Evolutionary conservation across 1,284 basidiomycete genomes (phyloP), one percentile per base, ranked within the genome.

Genomic region (Trametes hirsuta): DNA sequence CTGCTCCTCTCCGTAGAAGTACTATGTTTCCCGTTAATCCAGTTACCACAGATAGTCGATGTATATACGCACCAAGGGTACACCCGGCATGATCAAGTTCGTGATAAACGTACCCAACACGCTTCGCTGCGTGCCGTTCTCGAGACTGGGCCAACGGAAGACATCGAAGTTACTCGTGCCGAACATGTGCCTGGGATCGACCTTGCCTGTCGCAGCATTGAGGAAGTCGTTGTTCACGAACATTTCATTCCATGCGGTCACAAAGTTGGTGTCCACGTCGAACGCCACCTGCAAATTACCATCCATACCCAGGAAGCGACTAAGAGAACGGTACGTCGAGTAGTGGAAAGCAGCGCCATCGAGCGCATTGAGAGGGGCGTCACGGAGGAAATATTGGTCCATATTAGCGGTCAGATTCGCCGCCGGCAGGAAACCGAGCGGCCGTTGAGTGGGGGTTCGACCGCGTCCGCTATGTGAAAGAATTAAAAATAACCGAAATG

Each of bases 111-210:
- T 85, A 2, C 82, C 94, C 47, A 95, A 73, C 5, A 83, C 87
- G 63, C 88, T 87, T 66, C 83, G 84, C 66, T 91, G 84, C 0
- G 88, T 90, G 18, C 94, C 94, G 69, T 93, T 92, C 65, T 88
- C 84, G 69, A 96, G 72, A 75, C 88, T 87, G 2, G 93, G 93
- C 94, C 94, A 97, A 61, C 94, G 84, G 81, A 91, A 96, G 14
- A 96, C 84, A 79, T 97, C 94, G 77, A 95, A 95, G 72, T 97
- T 97, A 69, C 90, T 91, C 15, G 89, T 88, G 46, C 94, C 94
- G 71, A 83, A 95, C 89, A 95, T 87, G 76, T 97, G 94, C 59
- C 83, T 80, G 1, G 94, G 94, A 72, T 97, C 94, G 42, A 94
- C 75, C 4, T 71, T 21, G 61, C 87, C 87, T 0, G 80, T 88